Percentiles rank a stretch among this genome's conserved stretches.
These are phyloP conservation scores for Brasilioporus rufonigricans DNA, from an alignment of 768 basidiomycete species.

Conservation along the genomic window DNA sequence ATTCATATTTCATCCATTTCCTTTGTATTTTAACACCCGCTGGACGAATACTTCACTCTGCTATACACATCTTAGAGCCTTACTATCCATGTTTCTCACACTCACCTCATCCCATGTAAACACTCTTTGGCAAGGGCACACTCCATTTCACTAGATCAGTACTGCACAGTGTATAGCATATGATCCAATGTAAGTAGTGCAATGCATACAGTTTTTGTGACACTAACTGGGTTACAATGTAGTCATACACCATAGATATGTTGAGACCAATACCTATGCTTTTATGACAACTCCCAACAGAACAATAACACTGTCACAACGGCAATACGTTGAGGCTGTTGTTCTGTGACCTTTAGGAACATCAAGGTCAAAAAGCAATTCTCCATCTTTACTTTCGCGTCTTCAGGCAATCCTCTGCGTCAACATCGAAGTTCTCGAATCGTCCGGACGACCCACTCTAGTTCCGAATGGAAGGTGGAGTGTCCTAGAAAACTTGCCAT, in stretches of 20 bases:
- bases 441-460: constrained; percentile 31
- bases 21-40: background rate
- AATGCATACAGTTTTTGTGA: no score
- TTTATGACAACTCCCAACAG: background rate
- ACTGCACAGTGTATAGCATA: no score
- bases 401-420: constrained; percentile 29
- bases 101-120: no score
- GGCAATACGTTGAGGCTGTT: constrained; percentile 40
- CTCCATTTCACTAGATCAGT: no score
- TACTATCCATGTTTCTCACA: no score
- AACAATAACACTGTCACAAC: background rate
- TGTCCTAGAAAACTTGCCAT: constrained; percentile 42
- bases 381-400: constrained; percentile 31
- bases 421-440: background rate
- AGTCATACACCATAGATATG: background rate
- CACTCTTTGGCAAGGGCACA: no score
- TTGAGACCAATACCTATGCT: background rate
- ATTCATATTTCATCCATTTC: background rate
- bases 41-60: background rate
- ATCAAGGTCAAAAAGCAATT: constrained; percentile 44
- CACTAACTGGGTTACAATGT: no score
- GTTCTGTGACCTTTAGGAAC: constrained; percentile 43
- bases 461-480: constrained; percentile 44
- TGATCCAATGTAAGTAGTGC: no score
- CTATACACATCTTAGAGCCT: background rate